Conservation (phyloP, 345 rosid genomes). For the Bretschneidera sinensis region DNA sequence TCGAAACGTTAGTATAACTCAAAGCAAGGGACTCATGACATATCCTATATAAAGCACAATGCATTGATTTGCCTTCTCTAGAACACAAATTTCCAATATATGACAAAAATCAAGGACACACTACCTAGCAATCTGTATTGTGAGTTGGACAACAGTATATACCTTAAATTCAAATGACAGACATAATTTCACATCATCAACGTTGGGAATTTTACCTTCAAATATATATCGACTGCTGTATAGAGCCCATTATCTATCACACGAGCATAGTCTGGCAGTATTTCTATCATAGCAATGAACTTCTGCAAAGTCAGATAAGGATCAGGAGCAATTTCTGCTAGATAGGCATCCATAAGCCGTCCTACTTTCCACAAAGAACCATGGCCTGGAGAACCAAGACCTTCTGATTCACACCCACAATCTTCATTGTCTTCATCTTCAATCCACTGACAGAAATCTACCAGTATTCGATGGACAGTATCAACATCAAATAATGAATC, state of each 20-base stretch:
- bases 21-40: too few species aligned
- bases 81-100: too few species aligned
- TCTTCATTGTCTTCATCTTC: slow-evolving; percentile 61
- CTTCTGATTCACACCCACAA: slow-evolving; percentile 49
- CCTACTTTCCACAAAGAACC: slow-evolving; percentile 75
- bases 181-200: neutral
- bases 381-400: slow-evolving; percentile 48
- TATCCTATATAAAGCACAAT: too few species aligned
- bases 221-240: slow-evolving; percentile 72
- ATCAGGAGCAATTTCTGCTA: slow-evolving; percentile 84
- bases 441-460: slow-evolving; percentile 54
- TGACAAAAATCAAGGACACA: too few species aligned
- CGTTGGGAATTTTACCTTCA: slow-evolving; percentile 44
- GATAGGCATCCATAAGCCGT: slow-evolving; percentile 66
- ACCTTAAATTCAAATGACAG: neutral
- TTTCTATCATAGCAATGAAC: slow-evolving; percentile 63
- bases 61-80: too few species aligned
- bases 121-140: neutral
- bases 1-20: too few species aligned
- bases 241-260: slow-evolving; percentile 78
- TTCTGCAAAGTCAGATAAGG: slow-evolving; percentile 66
- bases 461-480: slow-evolving; percentile 60
- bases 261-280: slow-evolving; percentile 71
- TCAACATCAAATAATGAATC: slow-evolving; percentile 76
- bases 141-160: neutral